phyloP scores from a whole-genome alignment of 2,329 filamentous ascomycete genomes.

The Zasmidium angulare region DNA sequence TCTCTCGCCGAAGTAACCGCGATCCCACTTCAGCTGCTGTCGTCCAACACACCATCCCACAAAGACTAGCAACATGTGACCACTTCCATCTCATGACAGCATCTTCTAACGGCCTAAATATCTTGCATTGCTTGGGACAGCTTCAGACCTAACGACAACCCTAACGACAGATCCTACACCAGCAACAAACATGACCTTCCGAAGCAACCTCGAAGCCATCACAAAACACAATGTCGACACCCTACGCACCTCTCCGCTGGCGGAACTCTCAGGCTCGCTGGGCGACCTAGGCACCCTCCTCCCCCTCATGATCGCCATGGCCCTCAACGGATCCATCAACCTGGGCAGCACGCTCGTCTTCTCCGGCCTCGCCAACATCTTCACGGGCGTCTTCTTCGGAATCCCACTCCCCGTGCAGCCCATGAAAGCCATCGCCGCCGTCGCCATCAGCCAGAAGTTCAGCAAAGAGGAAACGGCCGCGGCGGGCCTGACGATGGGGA shows the following conservation, averaged over 20 bases:
- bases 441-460: conserved; percentile 72
- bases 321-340: conserved; percentile 74
- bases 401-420: conserved; percentile 90
- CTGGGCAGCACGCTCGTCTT: conserved; percentile 83
- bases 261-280: conserved; percentile 83
- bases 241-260: conserved; percentile 56
- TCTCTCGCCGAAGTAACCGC: neutral
- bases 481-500: conserved; percentile 76
- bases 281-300: conserved; percentile 89
- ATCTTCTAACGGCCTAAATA: conserved; percentile 4
- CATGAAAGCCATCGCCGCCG: conserved; percentile 85
- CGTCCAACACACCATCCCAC: conserved; percentile 6
- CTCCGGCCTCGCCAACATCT: conserved; percentile 81
- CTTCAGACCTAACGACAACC: neutral
- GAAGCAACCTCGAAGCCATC: conserved; percentile 28
- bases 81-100: neutral
- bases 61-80: conserved; percentile 3
- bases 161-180: conserved; percentile 1
- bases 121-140: neutral
- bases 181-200: conserved; percentile 13
- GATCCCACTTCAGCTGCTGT: neutral
- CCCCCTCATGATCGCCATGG: conserved; percentile 83
- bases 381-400: conserved; percentile 79
- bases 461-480: conserved; percentile 72
- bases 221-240: conserved; percentile 55